Evolutionary conservation across 768 basidiomycete species (phyloP).

Genomic region (Suillus sp.): DNA sequence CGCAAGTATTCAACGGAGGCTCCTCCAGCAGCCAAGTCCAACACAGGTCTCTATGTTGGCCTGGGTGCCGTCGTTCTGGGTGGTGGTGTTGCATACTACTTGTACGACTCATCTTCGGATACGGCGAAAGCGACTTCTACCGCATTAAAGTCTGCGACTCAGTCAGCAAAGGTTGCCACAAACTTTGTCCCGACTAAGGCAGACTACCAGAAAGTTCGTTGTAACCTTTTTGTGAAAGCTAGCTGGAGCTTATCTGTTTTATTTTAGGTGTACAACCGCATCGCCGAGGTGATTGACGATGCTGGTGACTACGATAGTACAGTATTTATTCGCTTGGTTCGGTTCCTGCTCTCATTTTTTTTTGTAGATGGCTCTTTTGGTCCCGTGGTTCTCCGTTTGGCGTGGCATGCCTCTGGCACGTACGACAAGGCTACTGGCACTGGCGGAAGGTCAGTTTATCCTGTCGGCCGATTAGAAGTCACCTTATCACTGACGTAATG

Average conservation of each 20-base stretch:
- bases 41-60: conserved; percentile 58
- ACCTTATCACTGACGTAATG: conserved; percentile 16
- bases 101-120: conserved; percentile 49
- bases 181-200: conserved; percentile 77
- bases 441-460: conserved; percentile 68
- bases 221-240: not conserved
- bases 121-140: conserved; percentile 53
- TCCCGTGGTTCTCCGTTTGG: conserved; percentile 85
- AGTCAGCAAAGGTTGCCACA: conserved; percentile 61
- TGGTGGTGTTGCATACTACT: conserved; percentile 67
- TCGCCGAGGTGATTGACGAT: conserved; percentile 76
- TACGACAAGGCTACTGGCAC: conserved; percentile 79
- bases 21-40: conserved; percentile 50
- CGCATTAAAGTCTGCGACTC: conserved; percentile 60
- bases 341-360: conserved; percentile 9
- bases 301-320: conserved; percentile 81
- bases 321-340: conserved; percentile 19
- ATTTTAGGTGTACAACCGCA: conserved; percentile 82
- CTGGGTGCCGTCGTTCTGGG: conserved; percentile 60
- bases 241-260: not conserved
- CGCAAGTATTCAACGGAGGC: conserved; percentile 62
- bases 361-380: conserved; percentile 81
- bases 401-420: conserved; percentile 94
- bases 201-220: conserved; percentile 84
- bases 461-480: conserved; percentile 2